Percentiles rank a stretch among this genome's conserved stretches.
Conservation (phyloP, 2,329 filamentous ascomycete species). For the Catunica adiposa region DNA sequence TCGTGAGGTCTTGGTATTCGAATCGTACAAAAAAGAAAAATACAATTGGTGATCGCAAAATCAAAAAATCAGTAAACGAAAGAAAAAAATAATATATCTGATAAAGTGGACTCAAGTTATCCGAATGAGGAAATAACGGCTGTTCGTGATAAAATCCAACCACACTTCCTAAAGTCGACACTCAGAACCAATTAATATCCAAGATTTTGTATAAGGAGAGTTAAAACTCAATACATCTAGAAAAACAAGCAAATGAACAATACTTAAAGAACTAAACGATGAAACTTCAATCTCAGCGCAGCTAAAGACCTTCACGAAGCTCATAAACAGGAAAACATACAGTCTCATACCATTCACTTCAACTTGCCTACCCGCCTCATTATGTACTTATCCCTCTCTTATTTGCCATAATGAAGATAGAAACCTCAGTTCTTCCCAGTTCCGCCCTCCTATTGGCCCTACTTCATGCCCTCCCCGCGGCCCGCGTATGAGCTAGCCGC, state of each 20-base stretch:
- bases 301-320: neutral
- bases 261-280: slow-evolving; percentile 2
- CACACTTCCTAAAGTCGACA: too few species aligned
- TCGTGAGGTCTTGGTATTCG: too few species aligned
- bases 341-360: neutral
- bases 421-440: neutral
- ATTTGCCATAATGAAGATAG: too few species aligned
- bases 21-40: too few species aligned
- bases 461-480: slow-evolving; percentile 2
- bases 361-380: neutral
- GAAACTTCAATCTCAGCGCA: slow-evolving; percentile 3
- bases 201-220: neutral
- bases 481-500: slow-evolving; percentile 2
- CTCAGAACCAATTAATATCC: neutral
- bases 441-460: neutral
- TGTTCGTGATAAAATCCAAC: neutral
- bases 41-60: neutral
- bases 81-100: neutral
- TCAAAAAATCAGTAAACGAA: neutral
- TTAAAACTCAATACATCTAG: too few species aligned
- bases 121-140: neutral
- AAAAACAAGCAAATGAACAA: neutral
- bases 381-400: neutral
- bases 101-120: neutral
- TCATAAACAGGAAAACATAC: neutral